Conservation (phyloP, 345 rosid species). For the Passiflora organensis region DNA sequence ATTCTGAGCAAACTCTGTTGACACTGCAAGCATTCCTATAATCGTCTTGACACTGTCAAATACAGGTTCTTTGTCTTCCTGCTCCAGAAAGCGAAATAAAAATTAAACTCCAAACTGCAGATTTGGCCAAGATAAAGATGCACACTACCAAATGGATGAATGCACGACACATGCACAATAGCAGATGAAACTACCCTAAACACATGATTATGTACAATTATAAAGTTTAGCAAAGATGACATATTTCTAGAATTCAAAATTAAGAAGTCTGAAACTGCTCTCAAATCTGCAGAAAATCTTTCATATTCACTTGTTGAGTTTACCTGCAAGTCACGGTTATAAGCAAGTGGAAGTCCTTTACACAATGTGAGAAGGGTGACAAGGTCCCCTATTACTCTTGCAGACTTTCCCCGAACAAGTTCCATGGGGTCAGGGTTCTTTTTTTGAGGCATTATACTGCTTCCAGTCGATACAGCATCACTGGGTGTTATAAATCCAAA, state of each 20-base stretch:
- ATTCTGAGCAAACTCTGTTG: conserved; percentile 86
- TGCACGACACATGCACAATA: too few relatives aligned
- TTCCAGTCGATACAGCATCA: conserved; percentile 88
- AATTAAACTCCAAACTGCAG: conserved; percentile 3
- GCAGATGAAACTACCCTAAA: too few relatives aligned
- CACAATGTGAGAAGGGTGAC: conserved; percentile 80
- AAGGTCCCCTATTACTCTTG: conserved; percentile 75
- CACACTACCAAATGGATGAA: too few relatives aligned
- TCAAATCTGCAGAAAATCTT: too few relatives aligned
- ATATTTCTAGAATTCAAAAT: too few relatives aligned
- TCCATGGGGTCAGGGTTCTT: conserved; percentile 99
- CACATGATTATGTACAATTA: too few relatives aligned
- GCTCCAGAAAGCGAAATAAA: conserved; percentile 14
- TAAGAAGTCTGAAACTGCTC: too few relatives aligned
- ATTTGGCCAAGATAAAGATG: too few relatives aligned
- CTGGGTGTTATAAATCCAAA: conserved; percentile 87
- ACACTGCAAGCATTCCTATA: conserved; percentile 85
- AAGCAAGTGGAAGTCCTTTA: conserved; percentile 97
- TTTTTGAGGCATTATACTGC: conserved; percentile 99
- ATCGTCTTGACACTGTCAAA: conserved; percentile 86
- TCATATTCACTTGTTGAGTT: not conserved
- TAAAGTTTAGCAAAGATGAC: too few relatives aligned
- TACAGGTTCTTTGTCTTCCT: conserved; percentile 95
- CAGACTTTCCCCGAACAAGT: conserved; percentile 93
- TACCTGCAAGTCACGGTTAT: conserved; percentile 92